Evolutionary conservation across 2,329 filamentous ascomycete species (phyloP), one percentile per base, ranked within the genome.

Genomic region (Venturia oleaginea): DNA sequence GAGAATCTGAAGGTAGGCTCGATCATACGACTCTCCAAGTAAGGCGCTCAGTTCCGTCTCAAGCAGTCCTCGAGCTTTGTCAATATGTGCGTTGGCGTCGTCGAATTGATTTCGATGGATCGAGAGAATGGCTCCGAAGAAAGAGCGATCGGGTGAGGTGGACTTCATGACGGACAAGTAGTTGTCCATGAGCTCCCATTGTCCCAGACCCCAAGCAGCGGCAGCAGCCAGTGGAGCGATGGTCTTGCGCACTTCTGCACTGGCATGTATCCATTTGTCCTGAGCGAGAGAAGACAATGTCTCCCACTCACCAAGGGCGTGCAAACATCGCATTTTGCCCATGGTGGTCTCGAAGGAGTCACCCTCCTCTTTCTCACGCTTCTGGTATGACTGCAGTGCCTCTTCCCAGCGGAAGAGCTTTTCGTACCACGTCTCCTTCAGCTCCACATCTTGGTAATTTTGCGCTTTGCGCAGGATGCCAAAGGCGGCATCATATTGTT

Each of bases 341-440:
- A 99, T 97, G 40, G 96, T 92, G 63, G 99, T 91, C 66, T 97
- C 94, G 66, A 99, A 91, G 0, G 91, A 92, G 43, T 80, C 78
- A 13, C 81, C 81, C 67, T 87, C 84, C 37, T 85, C 84, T 37
- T 91, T 81, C 68, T 97, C 93, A 55, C 93, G 89, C 72, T 91
- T 88, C 70, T 94, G 90, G 72, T 97, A 97, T 59, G 94, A 95
- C 57, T 88, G 86, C 64, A 99, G 80, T 2, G 94, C 94, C 76
- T 99, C 95, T 68, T 99, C 95, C 95, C 95, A 99, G 66, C 94
- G 87, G 75, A 97, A 92, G 59, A 99, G 80, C 78, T 97, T 97
- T 76, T 99, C 95, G 69, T 97, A 99, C 94, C 94, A 99, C 0
- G 92, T 97, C 77, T 99, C 94, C 66, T 96, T 91, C 61, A 99